Percentiles rank a stretch among this genome's conserved stretches.
phyloP scores from a whole-genome alignment of 2,329 filamentous ascomycete species.

The Xylariaceae sp. region DNA sequence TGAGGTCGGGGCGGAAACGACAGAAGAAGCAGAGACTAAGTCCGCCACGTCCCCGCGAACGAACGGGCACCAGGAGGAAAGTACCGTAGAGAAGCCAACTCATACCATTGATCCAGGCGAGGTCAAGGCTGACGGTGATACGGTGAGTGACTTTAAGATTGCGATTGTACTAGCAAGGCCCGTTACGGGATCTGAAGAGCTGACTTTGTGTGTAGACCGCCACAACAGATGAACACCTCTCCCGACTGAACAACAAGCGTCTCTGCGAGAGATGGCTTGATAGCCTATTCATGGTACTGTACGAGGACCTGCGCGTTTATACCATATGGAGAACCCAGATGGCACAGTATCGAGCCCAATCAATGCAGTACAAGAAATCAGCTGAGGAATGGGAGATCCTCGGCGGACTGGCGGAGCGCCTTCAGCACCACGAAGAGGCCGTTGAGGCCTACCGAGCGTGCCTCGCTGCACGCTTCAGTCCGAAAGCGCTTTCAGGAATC shows the following conservation, averaged over 20 bases:
- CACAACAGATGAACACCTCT: conserved; percentile 68
- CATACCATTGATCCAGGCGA: conserved; percentile 74
- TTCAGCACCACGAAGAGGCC: conserved; percentile 89
- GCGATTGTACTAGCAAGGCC: neutral
- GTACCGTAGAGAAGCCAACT: conserved; percentile 67
- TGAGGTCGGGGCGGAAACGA: conserved; percentile 30
- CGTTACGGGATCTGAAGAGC: neutral
- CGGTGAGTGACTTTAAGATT: conserved; percentile 6
- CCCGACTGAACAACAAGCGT: conserved; percentile 93
- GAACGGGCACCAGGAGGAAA: conserved; percentile 35
- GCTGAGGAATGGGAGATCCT: conserved; percentile 98
- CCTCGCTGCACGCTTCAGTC: conserved; percentile 82
- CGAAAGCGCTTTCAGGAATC: conserved; percentile 85
- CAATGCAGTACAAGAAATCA: conserved; percentile 93
- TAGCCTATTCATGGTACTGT: conserved; percentile 98
- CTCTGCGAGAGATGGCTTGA: conserved; percentile 97
- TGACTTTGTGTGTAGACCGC: conserved; percentile 44
- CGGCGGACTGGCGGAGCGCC: conserved; percentile 82
- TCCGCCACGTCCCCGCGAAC: conserved; percentile 29
- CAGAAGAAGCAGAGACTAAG: conserved; percentile 26
- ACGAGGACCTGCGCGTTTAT: conserved; percentile 96
- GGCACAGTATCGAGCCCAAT: conserved; percentile 89
- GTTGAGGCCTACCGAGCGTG: conserved; percentile 91
- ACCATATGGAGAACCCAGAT: conserved; percentile 99
- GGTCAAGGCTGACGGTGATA: conserved; percentile 61